phyloP scores from a whole-genome alignment of 2,329 filamentous ascomycete species.

The Hypoxylon sp. region DNA sequence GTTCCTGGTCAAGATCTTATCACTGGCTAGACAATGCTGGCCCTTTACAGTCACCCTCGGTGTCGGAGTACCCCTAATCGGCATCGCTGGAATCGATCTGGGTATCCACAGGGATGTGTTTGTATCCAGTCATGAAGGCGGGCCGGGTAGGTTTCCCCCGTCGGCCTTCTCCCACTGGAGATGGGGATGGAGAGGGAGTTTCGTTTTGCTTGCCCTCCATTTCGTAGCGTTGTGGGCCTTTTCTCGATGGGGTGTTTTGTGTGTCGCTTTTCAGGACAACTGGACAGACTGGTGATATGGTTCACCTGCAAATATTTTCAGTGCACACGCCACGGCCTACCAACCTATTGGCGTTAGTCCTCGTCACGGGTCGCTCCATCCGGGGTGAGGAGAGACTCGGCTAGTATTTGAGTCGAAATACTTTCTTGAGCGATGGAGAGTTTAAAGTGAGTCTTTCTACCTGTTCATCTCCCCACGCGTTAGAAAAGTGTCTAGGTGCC shows the following conservation, averaged over 20 bases:
- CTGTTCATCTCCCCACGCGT: neutral
- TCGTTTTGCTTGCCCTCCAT: slow-evolving; percentile 56
- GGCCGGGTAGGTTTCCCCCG: slow-evolving; percentile 33
- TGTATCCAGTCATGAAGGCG: slow-evolving; percentile 28
- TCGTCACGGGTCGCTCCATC: neutral
- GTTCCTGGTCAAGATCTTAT: slow-evolving; percentile 78
- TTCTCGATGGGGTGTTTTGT: slow-evolving; percentile 54
- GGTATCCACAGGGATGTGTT: slow-evolving; percentile 53
- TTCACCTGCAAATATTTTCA: neutral
- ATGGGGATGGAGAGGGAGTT: slow-evolving; percentile 56
- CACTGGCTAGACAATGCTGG: slow-evolving; percentile 77
- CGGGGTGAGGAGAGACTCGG: neutral
- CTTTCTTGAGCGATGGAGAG: neutral
- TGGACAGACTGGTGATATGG: slow-evolving; percentile 48
- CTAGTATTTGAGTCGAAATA: neutral
- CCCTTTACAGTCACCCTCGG: slow-evolving; percentile 77
- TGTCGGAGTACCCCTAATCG: slow-evolving; percentile 76
- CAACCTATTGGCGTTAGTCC: neutral
- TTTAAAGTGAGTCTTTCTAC: slow-evolving; percentile 10
- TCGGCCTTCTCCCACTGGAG: slow-evolving; percentile 42
- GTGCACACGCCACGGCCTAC: neutral
- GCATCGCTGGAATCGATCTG: slow-evolving; percentile 78
- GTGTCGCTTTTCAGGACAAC: slow-evolving; percentile 48
- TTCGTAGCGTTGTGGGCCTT: slow-evolving; percentile 54
- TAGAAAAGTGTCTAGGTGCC: neutral